Conservation (phyloP, 129 eudicot species). For the Escallonia rubra region DNA sequence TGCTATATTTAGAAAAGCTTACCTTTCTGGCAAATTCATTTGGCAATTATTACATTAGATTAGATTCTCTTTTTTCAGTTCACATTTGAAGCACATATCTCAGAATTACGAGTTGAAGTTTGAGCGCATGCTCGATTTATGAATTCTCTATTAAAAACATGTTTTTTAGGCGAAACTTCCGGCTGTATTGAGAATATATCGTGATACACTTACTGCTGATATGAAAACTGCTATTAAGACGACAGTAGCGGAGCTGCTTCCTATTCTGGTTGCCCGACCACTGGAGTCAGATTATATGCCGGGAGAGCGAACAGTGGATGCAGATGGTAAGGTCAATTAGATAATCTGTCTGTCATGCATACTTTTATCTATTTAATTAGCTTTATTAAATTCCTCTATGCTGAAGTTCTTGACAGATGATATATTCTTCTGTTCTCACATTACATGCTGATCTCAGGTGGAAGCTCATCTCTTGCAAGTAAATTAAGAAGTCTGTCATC, state of each 20-base stretch:
- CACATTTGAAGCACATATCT: background rate
- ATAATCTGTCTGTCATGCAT: background rate
- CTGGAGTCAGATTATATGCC: conserved; percentile 53
- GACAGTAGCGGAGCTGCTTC: conserved; percentile 75
- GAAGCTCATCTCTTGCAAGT: conserved; percentile 87
- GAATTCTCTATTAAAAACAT: conserved; percentile 15
- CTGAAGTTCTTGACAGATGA: conserved; percentile 1
- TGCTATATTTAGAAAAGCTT: too few relatives aligned
- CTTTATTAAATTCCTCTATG: background rate
- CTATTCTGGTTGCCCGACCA: conserved; percentile 52
- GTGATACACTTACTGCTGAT: conserved; percentile 84
- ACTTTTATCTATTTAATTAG: background rate
- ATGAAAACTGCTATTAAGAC: conserved; percentile 88
- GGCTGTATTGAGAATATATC: conserved; percentile 79
- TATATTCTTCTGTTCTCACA: conserved; percentile 1
- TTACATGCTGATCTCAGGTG: conserved; percentile 52
- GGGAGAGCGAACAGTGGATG: conserved; percentile 64
- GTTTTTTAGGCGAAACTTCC: conserved; percentile 85
- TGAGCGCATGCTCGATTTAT: conserved; percentile 1
- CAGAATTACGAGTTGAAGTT: background rate
- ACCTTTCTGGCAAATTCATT: background rate
- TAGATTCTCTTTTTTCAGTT: background rate
- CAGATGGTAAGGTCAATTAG: conserved; percentile 60
- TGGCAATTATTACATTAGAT: background rate
- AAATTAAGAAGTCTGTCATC: conserved; percentile 82